Conservation (phyloP, 2,329 filamentous ascomycete species). For the Cordyceps farinosa region DNA sequence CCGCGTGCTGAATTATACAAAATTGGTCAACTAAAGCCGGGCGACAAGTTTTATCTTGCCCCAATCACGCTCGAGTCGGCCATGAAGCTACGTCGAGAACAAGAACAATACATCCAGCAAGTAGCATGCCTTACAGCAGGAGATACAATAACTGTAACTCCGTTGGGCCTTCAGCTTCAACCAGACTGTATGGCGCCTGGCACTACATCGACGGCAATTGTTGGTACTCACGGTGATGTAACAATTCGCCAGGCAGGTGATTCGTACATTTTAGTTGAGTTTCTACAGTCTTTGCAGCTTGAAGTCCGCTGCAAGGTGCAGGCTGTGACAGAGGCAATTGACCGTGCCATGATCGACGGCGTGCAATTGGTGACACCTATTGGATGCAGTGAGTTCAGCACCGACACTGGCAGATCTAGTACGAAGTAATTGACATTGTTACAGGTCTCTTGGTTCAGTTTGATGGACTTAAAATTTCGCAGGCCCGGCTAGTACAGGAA, state of each 20-base stretch:
- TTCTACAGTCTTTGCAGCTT: slow-evolving; percentile 5
- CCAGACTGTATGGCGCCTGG: background rate
- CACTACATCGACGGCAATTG: background rate
- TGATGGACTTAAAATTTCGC: background rate
- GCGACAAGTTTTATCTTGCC: slow-evolving; percentile 36
- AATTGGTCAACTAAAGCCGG: slow-evolving; percentile 58
- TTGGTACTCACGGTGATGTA: background rate
- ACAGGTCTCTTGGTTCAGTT: slow-evolving; percentile 8
- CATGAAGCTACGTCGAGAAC: background rate
- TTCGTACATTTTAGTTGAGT: slow-evolving; percentile 3
- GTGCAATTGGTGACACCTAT: slow-evolving; percentile 8
- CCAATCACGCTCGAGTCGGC: background rate
- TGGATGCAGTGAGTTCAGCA: slow-evolving; percentile 6
- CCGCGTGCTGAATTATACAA: slow-evolving; percentile 59
- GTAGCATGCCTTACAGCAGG: background rate
- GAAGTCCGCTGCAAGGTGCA: slow-evolving; percentile 8
- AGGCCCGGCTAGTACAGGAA: background rate
- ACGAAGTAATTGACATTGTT: background rate
- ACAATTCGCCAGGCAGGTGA: slow-evolving; percentile 6
- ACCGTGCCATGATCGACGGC: background rate
- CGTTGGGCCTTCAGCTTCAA: background rate
- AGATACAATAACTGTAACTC: background rate
- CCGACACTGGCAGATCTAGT: background rate
- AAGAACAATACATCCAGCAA: background rate
- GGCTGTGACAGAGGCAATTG: slow-evolving; percentile 6